Evolutionary conservation across 2,329 filamentous ascomycete species (phyloP).

Genomic region (Aspergillus clavatus): DNA sequence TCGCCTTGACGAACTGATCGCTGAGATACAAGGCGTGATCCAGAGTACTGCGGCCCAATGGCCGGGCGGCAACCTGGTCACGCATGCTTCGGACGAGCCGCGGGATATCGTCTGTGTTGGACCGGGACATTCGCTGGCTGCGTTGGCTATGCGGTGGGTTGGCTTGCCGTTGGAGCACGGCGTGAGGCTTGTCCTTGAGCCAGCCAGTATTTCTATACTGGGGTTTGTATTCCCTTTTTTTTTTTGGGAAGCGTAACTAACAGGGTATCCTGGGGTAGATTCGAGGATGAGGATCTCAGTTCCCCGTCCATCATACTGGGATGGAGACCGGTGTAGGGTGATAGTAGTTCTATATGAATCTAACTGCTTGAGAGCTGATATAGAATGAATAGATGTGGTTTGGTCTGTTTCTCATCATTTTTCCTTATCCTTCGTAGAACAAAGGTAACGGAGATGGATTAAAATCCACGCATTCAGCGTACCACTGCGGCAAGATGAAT

Average conservation of each 20-base stretch:
- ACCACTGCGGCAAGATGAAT: background rate
- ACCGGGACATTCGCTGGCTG: constrained; percentile 14
- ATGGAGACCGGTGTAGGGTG: constrained; percentile 1
- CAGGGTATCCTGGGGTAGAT: constrained; percentile 7
- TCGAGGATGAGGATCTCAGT: constrained; percentile 10
- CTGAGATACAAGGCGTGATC: constrained; percentile 8
- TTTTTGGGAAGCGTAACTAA: too few relatives aligned
- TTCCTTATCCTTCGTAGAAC: too few relatives aligned
- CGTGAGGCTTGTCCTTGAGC: constrained; percentile 13
- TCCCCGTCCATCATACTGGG: constrained; percentile 9
- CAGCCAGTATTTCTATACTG: constrained; percentile 13
- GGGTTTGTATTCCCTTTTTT: constrained; percentile 8
- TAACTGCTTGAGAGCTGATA: too few relatives aligned
- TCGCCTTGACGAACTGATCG: constrained; percentile 9
- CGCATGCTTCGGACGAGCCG: constrained; percentile 1
- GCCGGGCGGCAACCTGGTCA: constrained; percentile 6
- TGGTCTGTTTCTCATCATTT: background rate
- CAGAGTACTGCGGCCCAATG: constrained; percentile 2
- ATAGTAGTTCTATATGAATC: too few relatives aligned
- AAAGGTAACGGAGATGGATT: too few relatives aligned
- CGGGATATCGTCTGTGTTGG: constrained; percentile 15
- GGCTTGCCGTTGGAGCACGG: constrained; percentile 8
- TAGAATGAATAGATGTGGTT: background rate
- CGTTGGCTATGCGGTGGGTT: constrained; percentile 15
- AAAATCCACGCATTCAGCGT: background rate